These are phyloP conservation scores for Phytophthora podocarpi DNA, from an alignment of 352 stramenopile genomes.

Conservation along the genomic window DNA sequence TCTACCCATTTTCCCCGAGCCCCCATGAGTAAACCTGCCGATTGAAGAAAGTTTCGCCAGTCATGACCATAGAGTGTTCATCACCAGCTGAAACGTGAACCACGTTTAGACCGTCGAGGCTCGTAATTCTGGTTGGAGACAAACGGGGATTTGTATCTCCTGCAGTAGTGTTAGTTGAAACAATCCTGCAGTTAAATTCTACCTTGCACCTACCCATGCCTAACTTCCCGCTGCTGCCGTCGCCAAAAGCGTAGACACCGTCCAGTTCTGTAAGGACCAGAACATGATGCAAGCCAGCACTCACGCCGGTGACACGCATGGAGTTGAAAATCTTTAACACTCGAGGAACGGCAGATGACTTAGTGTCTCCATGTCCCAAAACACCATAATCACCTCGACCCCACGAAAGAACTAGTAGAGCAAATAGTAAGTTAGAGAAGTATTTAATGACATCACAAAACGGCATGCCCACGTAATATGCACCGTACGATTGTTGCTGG, in stretches of 20 bases:
- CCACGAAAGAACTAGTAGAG: slow-evolving; percentile 71
- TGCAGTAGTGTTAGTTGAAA: slow-evolving; percentile 19
- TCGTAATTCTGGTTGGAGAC: slow-evolving; percentile 45
- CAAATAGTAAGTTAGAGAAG: not conserved
- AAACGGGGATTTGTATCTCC: slow-evolving; percentile 46
- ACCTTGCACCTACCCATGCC: slow-evolving; percentile 49
- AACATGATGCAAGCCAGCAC: slow-evolving; percentile 62
- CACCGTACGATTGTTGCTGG: slow-evolving; percentile 38
- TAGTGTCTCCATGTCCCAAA: slow-evolving; percentile 57
- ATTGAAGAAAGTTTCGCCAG: slow-evolving; percentile 68
- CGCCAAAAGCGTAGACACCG: slow-evolving; percentile 74
- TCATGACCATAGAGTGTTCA: slow-evolving; percentile 69
- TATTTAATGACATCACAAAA: not conserved
- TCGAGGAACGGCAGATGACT: slow-evolving; percentile 44
- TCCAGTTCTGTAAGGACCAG: slow-evolving; percentile 73
- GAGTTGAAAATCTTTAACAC: slow-evolving; percentile 64
- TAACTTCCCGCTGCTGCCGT: slow-evolving; percentile 65
- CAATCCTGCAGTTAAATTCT: not conserved
- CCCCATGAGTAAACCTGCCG: slow-evolving; percentile 86
- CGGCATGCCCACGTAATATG: not conserved
- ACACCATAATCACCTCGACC: slow-evolving; percentile 64
- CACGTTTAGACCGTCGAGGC: slow-evolving; percentile 60
- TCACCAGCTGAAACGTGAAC: slow-evolving; percentile 66
- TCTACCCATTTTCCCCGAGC: slow-evolving; percentile 62
- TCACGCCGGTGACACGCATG: slow-evolving; percentile 56